Evolutionary conservation across 306 rosid species (phyloP), one percentile per base, ranked within the genome.

Genomic region (Citrullus amarus): DNA sequence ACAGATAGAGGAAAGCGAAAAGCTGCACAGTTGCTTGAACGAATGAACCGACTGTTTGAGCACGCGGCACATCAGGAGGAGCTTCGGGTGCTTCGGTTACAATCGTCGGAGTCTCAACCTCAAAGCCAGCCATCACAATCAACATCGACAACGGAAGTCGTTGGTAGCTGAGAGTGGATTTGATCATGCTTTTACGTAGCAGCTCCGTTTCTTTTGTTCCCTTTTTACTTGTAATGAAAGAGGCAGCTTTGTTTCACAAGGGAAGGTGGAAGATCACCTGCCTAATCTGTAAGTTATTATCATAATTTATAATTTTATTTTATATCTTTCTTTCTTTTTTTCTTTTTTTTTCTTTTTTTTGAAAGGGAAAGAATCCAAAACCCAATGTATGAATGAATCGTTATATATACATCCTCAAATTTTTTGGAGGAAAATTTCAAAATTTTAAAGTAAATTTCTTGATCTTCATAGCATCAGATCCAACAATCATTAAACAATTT

Each of bases 1-100:
- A 96, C 99, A 0, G 98, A 96, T 34, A 86, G 99, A 80, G 99
- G 97, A 58, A 96, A 96, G 85, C 87, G 99, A 84, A 96, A 96
- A 87, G 99, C 99, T 43, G 80, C 86, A 12, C 98, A 91, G 80
- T 81, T 96, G 83, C 85, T 96, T 4, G 99, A 96, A 80, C 93
- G 96, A 36, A 84, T 96, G 85, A 84, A 67, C 82, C 84, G 98
- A 86, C 86, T 89, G 81, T 71, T 83, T 18, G 97, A 91, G 86
- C 91, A 85, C 66, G 86, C 89, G 84, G 82, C 79, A 58, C 87
- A 66, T 61, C 84, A 84, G 77, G 85, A 66, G 28, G 72, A 38
- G 72, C 2, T 36, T 65, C 14, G 71, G 12, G 61, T 56, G 61
- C 60, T 82, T 56, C 86, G 80, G 81, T 83, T 76, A 51, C 88